A percentile compares a stretch with the other conserved stretches of the same genome.
Evolutionary conservation across 1,284 basidiomycete genomes (phyloP).

Genomic region (Ceratobasidium sp.): DNA sequence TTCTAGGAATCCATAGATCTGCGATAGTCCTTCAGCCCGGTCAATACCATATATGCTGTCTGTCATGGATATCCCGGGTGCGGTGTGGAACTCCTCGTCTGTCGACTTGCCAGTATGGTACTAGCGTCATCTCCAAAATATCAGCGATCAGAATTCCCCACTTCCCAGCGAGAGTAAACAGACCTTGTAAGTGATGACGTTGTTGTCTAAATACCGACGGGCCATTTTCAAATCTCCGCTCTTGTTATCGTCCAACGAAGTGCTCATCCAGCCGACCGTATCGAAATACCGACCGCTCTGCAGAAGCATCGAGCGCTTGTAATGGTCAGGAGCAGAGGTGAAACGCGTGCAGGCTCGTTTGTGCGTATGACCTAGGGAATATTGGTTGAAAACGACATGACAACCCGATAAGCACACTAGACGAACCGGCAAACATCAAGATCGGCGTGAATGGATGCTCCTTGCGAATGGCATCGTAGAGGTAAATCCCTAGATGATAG

Average conservation of each 20-base stretch:
- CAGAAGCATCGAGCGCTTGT: conserved; percentile 23
- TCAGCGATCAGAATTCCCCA: neutral
- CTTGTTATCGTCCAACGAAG: neutral
- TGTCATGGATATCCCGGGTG: neutral
- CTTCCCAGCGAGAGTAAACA: neutral
- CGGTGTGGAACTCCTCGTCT: neutral
- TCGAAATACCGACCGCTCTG: conserved; percentile 34
- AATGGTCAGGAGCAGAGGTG: neutral
- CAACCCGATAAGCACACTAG: neutral
- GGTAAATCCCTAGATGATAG: neutral
- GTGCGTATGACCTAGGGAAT: conserved; percentile 11
- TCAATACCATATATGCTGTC: neutral
- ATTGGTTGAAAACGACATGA: neutral
- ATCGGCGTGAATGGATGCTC: conserved; percentile 15
- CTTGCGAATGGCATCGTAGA: conserved; percentile 27
- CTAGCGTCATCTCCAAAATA: neutral
- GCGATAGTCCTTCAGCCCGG: neutral
- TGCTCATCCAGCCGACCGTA: conserved; percentile 38
- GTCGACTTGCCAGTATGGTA: neutral
- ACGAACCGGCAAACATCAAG: conserved; percentile 22
- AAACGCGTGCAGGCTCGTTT: conserved; percentile 3
- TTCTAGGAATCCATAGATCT: conserved; percentile 8
- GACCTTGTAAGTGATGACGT: conserved; percentile 11
- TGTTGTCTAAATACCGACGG: conserved; percentile 16
- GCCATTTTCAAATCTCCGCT: conserved; percentile 1